Evolutionary conservation across 345 rosid species (phyloP), one percentile per base, ranked within the genome.

Genomic region (Ricinus communis): DNA sequence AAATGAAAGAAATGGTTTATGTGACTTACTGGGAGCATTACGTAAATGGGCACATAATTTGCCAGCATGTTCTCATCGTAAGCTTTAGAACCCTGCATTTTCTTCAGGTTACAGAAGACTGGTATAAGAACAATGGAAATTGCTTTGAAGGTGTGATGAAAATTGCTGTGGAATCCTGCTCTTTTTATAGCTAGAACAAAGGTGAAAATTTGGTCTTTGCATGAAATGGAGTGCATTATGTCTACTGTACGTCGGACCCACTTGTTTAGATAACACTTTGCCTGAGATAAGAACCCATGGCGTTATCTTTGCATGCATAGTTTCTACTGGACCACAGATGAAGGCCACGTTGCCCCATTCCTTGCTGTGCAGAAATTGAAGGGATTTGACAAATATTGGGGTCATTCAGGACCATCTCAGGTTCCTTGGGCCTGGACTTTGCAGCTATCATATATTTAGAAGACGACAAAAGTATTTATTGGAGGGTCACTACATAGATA

Each of bases 11-110:
- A 60, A 8, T 19, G n/a, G 4, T 1, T 30, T 53, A 27, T n/a
- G n/a, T 53, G 22, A 84, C 88, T 81, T 89, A 91, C 97, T 14
- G 93, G 98, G 68, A 93, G 96, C 98, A 91, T 93, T 30, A 89
- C 90, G 58, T 83, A 91, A 61, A 91, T 30, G 0, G 97, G 93
- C 56, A 88, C 96, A 72, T 89, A 91, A 81, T 93, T 89, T 45
- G 79, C 77, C 58, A 91, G 70, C 82, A 89, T 71, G 75, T 85
- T 81, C 3, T 86, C 81, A 46, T 84, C 69, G 58, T 70, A 72
- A 16, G 72, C 36, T 6, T 55, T 59, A 27, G 51, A 62, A 66
- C 65, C 77, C 93, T 86, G 89, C 80, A 78, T 71, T 66, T 65
- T 59, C 7, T 55, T 33, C 49, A 51, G 18, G 31, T 47, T n/a